Percentiles rank a stretch among this genome's conserved stretches.
phyloP scores from a whole-genome alignment of 2,329 filamentous ascomycete genomes.

The Geoglossum cookeanum region DNA sequence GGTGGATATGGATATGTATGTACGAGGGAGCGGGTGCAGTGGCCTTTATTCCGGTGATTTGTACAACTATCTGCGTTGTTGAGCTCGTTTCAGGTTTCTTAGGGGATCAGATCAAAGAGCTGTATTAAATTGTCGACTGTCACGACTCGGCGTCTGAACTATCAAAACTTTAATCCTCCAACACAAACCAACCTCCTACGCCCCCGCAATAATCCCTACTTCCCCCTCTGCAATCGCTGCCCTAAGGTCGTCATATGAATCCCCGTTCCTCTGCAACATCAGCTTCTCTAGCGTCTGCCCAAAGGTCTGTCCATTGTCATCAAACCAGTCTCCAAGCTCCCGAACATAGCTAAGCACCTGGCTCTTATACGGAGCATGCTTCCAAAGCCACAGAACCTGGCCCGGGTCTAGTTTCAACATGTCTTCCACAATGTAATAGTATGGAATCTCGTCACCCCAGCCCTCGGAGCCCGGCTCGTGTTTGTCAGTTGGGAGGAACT shows the following conservation, averaged over 20 bases:
- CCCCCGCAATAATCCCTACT: conserved; percentile 16
- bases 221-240: conserved; percentile 16
- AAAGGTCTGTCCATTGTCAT: conserved; percentile 43
- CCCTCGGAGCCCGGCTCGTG: conserved; percentile 38
- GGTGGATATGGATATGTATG: too few species aligned
- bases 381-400: conserved; percentile 37
- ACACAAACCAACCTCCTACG: not conserved
- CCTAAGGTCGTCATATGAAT: conserved; percentile 23
- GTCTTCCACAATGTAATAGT: conserved; percentile 45
- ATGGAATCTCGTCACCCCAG: conserved; percentile 43
- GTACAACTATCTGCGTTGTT: too few species aligned
- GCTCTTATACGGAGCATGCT: conserved; percentile 34
- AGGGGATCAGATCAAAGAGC: too few species aligned
- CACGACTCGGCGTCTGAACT: too few species aligned
- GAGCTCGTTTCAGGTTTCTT: too few species aligned
- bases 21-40: too few species aligned
- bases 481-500: conserved; percentile 27
- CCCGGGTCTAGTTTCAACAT: conserved; percentile 44
- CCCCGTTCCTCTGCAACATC: conserved; percentile 32
- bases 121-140: too few species aligned
- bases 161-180: not conserved
- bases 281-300: conserved; percentile 39
- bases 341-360: conserved; percentile 36
- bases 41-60: too few species aligned
- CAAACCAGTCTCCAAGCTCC: conserved; percentile 38